Percentiles rank a stretch among this genome's conserved stretches.
phyloP scores from a whole-genome alignment of 2,329 filamentous ascomycete genomes.

The Alternaria infectoria region DNA sequence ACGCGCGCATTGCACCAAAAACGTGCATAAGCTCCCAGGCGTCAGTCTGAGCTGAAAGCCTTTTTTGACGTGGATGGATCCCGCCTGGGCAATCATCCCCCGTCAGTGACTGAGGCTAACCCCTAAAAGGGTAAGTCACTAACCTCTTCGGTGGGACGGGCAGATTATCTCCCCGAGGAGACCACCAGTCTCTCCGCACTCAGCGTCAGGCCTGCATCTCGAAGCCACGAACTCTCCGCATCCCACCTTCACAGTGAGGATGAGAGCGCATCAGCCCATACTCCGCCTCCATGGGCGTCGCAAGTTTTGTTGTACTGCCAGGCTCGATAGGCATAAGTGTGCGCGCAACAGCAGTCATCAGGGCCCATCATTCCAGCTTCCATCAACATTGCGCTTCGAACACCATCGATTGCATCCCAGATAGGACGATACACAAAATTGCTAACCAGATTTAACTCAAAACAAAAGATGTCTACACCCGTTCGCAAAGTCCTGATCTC shows the following conservation, averaged over 20 bases:
- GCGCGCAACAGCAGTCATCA: neutral
- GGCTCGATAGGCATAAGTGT: neutral
- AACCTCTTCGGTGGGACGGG: neutral
- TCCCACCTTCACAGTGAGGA: neutral
- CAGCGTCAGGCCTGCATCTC: neutral
- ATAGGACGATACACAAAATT: neutral
- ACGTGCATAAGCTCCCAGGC: neutral
- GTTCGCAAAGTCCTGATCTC: constrained; percentile 57
- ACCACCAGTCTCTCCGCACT: neutral
- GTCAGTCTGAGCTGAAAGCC: neutral
- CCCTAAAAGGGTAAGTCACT: neutral
- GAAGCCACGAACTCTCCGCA: neutral
- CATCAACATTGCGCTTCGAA: neutral
- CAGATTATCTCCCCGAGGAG: neutral
- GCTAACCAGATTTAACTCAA: neutral
- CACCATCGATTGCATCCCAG: neutral
- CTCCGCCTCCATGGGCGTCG: neutral
- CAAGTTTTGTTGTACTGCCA: neutral
- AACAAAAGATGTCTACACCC: constrained; percentile 28
- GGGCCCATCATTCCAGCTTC: neutral
- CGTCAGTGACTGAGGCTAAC: neutral
- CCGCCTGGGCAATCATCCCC: neutral
- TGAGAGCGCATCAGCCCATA: neutral
- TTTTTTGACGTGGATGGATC: neutral
- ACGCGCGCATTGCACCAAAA: neutral